Conservation (phyloP, 2,329 filamentous ascomycete species). For the Stachybotrys elegans region DNA sequence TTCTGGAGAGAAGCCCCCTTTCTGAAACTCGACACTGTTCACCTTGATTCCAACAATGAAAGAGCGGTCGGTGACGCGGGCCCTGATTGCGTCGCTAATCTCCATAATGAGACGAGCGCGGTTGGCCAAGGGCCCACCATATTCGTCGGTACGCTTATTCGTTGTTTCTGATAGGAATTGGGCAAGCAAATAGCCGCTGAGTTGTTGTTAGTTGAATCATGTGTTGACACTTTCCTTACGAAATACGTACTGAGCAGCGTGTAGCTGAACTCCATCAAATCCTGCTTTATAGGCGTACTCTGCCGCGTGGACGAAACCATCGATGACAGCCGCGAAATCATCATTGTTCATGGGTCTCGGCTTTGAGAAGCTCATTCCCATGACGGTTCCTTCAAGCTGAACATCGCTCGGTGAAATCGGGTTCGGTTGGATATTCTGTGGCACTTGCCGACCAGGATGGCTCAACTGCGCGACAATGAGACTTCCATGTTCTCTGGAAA, state of each 20-base stretch:
- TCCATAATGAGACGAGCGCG: slow-evolving; percentile 41
- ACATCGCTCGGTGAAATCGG: background rate
- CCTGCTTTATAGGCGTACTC: slow-evolving; percentile 59
- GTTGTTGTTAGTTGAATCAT: background rate
- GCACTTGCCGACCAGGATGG: slow-evolving; percentile 45
- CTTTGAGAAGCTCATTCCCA: background rate
- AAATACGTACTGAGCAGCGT: slow-evolving; percentile 39
- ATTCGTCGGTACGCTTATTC: slow-evolving; percentile 47
- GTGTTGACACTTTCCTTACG: background rate
- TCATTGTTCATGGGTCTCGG: slow-evolving; percentile 32
- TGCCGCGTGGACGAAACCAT: slow-evolving; percentile 55
- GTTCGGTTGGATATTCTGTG: slow-evolving; percentile 2
- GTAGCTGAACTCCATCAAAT: slow-evolving; percentile 48
- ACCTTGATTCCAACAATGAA: slow-evolving; percentile 52
- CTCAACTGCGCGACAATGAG: slow-evolving; percentile 57
- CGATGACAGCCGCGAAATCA: slow-evolving; percentile 48
- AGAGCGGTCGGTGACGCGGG: slow-evolving; percentile 17
- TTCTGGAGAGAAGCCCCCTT: slow-evolving; percentile 45
- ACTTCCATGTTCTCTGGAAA: slow-evolving; percentile 51
- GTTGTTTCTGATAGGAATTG: slow-evolving; percentile 47
- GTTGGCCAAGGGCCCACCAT: slow-evolving; percentile 39
- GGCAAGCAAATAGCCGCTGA: slow-evolving; percentile 43
- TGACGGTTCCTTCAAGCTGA: background rate
- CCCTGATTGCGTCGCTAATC: slow-evolving; percentile 31
- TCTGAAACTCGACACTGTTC: slow-evolving; percentile 52